Evolutionary conservation across 495 filamentous ascomycete genomes (phyloP).

Genomic region (Penicillium waksmanii): DNA sequence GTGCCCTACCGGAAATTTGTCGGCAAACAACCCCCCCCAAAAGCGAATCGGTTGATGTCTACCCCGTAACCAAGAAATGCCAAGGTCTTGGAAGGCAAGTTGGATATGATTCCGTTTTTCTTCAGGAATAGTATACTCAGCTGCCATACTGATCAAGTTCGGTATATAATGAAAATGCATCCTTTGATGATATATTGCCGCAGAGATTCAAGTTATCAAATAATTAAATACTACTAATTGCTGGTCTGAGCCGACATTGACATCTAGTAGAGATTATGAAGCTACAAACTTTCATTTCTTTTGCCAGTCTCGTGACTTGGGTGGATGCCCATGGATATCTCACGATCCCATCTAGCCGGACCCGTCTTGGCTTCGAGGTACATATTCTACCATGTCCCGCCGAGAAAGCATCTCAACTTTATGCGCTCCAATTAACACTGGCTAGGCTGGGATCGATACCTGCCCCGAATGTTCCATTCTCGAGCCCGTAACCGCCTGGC

Average conservation of each 20-base stretch:
- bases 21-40: neutral
- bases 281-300: neutral
- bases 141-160: neutral
- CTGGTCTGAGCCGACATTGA: neutral
- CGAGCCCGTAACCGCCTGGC: constrained; percentile 57
- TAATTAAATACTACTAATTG: too few relatives aligned
- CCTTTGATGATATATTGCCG: too few relatives aligned
- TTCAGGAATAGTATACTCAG: neutral
- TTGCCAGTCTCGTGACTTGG: neutral
- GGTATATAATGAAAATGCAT: neutral
- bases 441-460: constrained; percentile 53
- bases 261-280: neutral
- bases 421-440: constrained; percentile 8
- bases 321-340: constrained; percentile 48
- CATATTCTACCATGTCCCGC: neutral
- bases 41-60: neutral
- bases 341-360: constrained; percentile 50
- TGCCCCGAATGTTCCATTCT: constrained; percentile 62
- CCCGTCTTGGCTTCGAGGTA: constrained; percentile 52
- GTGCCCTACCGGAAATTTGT: neutral
- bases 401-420: neutral
- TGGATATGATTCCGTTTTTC: neutral
- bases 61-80: neutral
- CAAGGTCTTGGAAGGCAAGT: neutral
- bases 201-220: neutral